A percentile compares a stretch with the other conserved stretches of the same genome.
phyloP scores from a whole-genome alignment of 352 stramenopile genomes.

The Paralagenidium karlingii region DNA sequence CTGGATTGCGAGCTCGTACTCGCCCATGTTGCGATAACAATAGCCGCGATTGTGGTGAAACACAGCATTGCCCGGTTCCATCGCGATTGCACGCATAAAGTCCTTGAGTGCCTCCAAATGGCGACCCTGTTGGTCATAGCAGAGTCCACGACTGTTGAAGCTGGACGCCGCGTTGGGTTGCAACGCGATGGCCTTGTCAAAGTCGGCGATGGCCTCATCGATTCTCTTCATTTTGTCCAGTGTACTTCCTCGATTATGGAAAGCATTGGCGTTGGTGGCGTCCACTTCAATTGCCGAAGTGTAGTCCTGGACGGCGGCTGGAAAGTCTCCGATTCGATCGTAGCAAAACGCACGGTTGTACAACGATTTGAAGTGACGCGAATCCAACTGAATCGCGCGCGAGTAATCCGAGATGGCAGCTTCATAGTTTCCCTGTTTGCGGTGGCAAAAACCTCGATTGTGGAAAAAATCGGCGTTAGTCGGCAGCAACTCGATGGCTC shows the following conservation, averaged over 20 bases:
- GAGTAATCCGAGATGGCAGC: constrained; percentile 71
- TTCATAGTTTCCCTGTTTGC: constrained; percentile 69
- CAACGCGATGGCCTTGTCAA: constrained; percentile 44
- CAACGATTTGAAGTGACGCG: constrained; percentile 77
- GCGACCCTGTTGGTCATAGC: constrained; percentile 47
- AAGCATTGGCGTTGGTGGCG: constrained; percentile 64
- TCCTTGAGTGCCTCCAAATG: constrained; percentile 60
- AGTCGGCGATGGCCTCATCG: constrained; percentile 47
- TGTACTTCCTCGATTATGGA: constrained; percentile 75
- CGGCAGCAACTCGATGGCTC: constrained; percentile 61
- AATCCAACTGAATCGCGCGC: constrained; percentile 47
- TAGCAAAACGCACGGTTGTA: constrained; percentile 83
- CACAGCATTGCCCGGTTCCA: constrained; percentile 62
- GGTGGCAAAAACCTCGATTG: constrained; percentile 75
- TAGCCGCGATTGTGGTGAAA: constrained; percentile 82
- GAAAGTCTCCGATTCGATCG: constrained; percentile 63
- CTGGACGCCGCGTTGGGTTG: constrained; percentile 45
- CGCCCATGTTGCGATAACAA: constrained; percentile 70
- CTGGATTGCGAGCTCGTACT: constrained; percentile 43
- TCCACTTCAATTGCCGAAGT: constrained; percentile 50
- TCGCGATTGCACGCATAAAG: constrained; percentile 41
- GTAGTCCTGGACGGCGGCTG: constrained; percentile 66
- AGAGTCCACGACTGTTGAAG: constrained; percentile 75
- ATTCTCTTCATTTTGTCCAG: constrained; percentile 63
- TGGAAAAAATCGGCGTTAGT: constrained; percentile 74